phyloP scores from a whole-genome alignment of 1,284 basidiomycete species.

The Irpex sp. region DNA sequence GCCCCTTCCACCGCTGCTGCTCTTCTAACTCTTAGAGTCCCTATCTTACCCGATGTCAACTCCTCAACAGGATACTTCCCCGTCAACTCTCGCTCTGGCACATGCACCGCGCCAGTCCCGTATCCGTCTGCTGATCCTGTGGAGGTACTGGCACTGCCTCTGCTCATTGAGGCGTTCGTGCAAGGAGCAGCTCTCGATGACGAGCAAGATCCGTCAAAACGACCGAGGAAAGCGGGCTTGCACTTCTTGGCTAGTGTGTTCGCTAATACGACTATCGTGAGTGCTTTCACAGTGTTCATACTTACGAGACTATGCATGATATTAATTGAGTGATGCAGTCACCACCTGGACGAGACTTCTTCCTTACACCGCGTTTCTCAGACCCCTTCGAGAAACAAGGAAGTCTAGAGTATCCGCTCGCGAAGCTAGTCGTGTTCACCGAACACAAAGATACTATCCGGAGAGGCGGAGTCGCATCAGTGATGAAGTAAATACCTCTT shows the following conservation, averaged over 20 bases:
- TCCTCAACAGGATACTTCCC: constrained; percentile 54
- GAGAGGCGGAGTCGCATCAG: constrained; percentile 80
- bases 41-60: constrained; percentile 52
- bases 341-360: constrained; percentile 65
- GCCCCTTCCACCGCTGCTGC: constrained; percentile 67
- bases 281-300: constrained; percentile 19
- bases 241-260: constrained; percentile 92
- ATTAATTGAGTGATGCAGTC: constrained; percentile 38
- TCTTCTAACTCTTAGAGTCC: constrained; percentile 66
- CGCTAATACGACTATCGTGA: constrained; percentile 81
- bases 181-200: constrained; percentile 60
- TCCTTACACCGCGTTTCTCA: constrained; percentile 56
- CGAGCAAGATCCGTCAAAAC: constrained; percentile 41
- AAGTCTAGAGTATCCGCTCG: constrained; percentile 71
- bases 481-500: constrained; percentile 72
- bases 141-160: constrained; percentile 64
- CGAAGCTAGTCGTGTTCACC: constrained; percentile 82
- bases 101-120: constrained; percentile 61
- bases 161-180: constrained; percentile 84
- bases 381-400: constrained; percentile 37
- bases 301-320: too few species aligned
- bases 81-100: constrained; percentile 71
- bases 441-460: constrained; percentile 86
- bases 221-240: constrained; percentile 69
- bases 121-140: constrained; percentile 54